These are phyloP conservation scores for Epichloe amarillans DNA, from an alignment of 2,329 filamentous ascomycete species.

Conservation along the genomic window DNA sequence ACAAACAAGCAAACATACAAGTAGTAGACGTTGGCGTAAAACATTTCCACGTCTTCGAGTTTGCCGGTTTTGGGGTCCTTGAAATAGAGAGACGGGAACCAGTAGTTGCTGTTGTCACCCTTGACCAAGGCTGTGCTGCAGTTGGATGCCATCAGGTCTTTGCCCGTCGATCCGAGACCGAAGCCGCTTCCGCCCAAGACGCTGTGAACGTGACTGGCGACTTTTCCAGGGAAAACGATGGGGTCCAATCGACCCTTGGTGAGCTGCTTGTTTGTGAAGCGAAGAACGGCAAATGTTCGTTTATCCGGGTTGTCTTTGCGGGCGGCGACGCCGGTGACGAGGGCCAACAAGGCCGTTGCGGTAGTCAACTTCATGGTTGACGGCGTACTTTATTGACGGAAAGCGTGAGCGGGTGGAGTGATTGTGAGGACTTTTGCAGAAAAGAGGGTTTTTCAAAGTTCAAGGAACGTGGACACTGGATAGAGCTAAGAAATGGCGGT, in stretches of 20 bases:
- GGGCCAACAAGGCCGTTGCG: conserved; percentile 22
- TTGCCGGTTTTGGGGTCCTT: conserved; percentile 46
- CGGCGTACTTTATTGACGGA: neutral
- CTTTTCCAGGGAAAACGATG: conserved; percentile 47
- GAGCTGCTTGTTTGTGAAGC: conserved; percentile 53
- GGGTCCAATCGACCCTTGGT: conserved; percentile 53
- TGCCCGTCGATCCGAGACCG: conserved; percentile 45
- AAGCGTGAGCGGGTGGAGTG: too few relatives aligned
- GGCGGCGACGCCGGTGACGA: conserved; percentile 24
- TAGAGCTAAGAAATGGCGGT: conserved; percentile 10
- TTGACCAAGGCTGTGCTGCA: conserved; percentile 60
- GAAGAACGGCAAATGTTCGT: conserved; percentile 54
- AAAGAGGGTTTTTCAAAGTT: neutral
- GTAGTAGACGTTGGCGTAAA: conserved; percentile 69
- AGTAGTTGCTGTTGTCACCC: conserved; percentile 63
- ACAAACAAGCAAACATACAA: conserved; percentile 30
- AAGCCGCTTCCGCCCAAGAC: conserved; percentile 61
- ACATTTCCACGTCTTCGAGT: conserved; percentile 53
- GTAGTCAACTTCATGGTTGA: conserved; percentile 23
- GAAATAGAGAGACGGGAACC: conserved; percentile 62
- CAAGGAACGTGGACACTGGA: neutral
- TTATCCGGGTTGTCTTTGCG: conserved; percentile 27
- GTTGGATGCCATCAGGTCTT: conserved; percentile 43
- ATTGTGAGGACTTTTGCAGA: neutral
- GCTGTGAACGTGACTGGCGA: conserved; percentile 53